phyloP scores from a whole-genome alignment of 2,329 filamentous ascomycete species.

The Leptographium flavum region DNA sequence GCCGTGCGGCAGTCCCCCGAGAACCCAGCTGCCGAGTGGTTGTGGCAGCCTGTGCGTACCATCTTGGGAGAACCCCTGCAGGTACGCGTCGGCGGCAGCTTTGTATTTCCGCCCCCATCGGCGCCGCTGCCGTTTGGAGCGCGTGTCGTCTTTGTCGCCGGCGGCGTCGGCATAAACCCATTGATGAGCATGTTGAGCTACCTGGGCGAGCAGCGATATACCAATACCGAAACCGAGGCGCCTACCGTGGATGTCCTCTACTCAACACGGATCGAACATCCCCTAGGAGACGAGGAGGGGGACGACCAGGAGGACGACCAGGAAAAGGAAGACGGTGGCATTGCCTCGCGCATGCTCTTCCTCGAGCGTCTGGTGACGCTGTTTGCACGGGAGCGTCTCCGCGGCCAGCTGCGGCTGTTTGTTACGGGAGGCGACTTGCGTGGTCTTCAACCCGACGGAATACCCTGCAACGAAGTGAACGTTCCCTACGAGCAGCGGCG shows the following conservation, averaged over 20 bases:
- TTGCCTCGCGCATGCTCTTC: conserved; percentile 28
- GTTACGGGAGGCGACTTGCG: conserved; percentile 17
- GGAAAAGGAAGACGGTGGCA: background rate
- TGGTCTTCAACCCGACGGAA: conserved; percentile 5
- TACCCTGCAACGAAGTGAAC: conserved; percentile 11
- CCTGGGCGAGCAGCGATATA: conserved; percentile 29
- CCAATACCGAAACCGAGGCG: background rate
- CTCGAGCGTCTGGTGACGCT: conserved; percentile 29
- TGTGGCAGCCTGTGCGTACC: conserved; percentile 41
- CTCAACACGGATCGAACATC: conserved; percentile 26
- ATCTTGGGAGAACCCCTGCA: conserved; percentile 45
- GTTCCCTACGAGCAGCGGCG: conserved; percentile 23
- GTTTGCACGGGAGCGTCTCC: conserved; percentile 23
- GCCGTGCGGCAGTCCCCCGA: conserved; percentile 58
- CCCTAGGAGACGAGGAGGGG: background rate
- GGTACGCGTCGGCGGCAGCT: conserved; percentile 67
- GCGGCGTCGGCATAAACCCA: conserved; percentile 73
- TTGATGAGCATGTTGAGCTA: conserved; percentile 59
- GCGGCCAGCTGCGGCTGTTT: conserved; percentile 31
- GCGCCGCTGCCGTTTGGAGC: conserved; percentile 17
- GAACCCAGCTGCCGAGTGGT: conserved; percentile 63
- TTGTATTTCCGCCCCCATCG: conserved; percentile 56
- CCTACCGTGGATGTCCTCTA: conserved; percentile 46
- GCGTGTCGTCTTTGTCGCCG: conserved; percentile 60
- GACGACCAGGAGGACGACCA: background rate